Base-by-base conservation (phyloP, 192 early-diverging fungal genomes). In the Coemansia sp. region DNA sequence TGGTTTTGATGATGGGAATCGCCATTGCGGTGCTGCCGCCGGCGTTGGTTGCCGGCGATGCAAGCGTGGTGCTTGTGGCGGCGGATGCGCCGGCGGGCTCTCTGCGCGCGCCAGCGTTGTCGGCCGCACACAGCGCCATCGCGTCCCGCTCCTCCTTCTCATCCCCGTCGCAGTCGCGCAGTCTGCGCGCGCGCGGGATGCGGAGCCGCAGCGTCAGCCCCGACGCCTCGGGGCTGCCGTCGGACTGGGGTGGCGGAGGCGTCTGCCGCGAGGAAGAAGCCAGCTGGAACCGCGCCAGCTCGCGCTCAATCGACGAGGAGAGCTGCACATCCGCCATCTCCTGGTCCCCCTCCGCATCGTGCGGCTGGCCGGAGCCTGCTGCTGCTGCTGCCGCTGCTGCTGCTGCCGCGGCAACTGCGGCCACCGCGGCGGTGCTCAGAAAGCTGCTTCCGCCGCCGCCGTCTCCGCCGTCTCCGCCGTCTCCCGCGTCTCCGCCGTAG, bases 301-400 rank as follows among this genome's bases (percentile, higher is more conserved):
- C n/a, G 6, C n/a, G 37, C n/a, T 59, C 57, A 59, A 59, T 39
- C 11, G 57, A 59, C 8, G 56, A 38, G 19, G 56, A 26, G 11
- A 59, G 39, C 52, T 54, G 52, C 12, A 21, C 52, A 9, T 54
- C 52, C 9, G 52, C 26, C 57, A 59, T 59, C 38, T 59, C 57
- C 57, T 59, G 56, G 37, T 37, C 56, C 11, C 8, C 57, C 6
- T 38, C 54, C 9, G 1, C n/a, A n/a, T 9, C 15, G 37, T 9
- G 23, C 9, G 3, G 11, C 26, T 37, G 21, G 16, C 21, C 0
- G 11, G 54, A 10, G 3, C 6, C 39, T 9, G 8, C n/a, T 9
- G n/a, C 52, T 23, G 10, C 52, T 16, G 16, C 52, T 1, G 52
- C 21, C 3, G 32, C 39, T 0, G 57, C 57, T 41, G 16, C 16